Base-by-base conservation (phyloP, 2,329 filamentous ascomycete genomes). In the Fusarium newnesense region DNA sequence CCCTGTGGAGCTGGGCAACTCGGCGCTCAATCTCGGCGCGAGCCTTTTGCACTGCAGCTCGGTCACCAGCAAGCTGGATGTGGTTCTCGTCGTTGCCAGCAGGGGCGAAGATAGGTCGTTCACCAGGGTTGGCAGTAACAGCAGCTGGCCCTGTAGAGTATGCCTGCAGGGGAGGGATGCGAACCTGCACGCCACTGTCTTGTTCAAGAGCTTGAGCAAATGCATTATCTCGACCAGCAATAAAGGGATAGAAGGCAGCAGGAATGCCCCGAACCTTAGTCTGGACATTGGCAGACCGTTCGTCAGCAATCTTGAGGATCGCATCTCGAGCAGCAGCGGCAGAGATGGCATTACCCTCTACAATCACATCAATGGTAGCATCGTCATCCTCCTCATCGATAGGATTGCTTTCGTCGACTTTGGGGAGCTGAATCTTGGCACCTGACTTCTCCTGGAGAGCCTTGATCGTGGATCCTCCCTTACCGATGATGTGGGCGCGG, bases 221-320 rank as follows among this genome's bases (percentile, higher is more conserved):
- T 52, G 88, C 85, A 80, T 95, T 94, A 80, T 93, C 89, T 15
- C 92, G 90, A 54, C 95, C 95, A 30, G 94, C 92, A 81, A 99
- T 92, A 86, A 99, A 99, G 59, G 96, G 96, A 83, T 96, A 99
- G 83, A 96, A 97, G 80, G 97, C 95, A 32, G 94, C 90, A 12
- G 96, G 95, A 67, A 99, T 92, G 54, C 92, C 91, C 82, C 92
- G 94, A 74, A 99, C 84, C 77, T 93, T 94, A 64, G 94, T 88
- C 83, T 90, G 96, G 79, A 95, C 89, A 76, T 92, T 96, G 62
- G 94, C 92, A 60, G 93, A 91, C 70, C 94, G 92, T 83, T 98
- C 95, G 77, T 92, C 93, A 63, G 94, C 94, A 80, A 98, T 98
- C 78, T 92, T 92, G 78, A 94, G 88, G 77, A 99, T 96, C 76